A percentile compares a stretch with the other conserved stretches of the same genome.
Conservation (phyloP, 2,329 filamentous ascomycete species). For the Lachnellula occidentalis region DNA sequence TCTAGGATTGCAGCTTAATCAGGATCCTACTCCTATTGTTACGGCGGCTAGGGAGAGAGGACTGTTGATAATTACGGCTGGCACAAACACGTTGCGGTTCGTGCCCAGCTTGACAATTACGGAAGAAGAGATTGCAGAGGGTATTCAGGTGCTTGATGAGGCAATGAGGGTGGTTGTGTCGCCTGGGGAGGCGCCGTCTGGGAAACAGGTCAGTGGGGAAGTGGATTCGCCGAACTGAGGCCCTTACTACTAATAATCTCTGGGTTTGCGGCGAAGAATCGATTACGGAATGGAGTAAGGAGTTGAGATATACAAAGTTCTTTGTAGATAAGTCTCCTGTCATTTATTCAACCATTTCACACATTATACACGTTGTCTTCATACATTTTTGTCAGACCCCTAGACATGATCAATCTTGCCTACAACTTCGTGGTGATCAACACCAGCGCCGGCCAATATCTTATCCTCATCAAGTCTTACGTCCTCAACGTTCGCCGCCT, state of each 20-base stretch:
- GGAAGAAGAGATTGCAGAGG: slow-evolving; percentile 72
- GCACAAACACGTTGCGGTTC: slow-evolving; percentile 86
- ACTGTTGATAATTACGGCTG: slow-evolving; percentile 84
- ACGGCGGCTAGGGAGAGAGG: slow-evolving; percentile 84
- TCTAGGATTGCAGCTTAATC: slow-evolving; percentile 74
- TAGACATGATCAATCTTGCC: neutral
- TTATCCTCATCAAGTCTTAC: neutral
- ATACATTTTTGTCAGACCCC: neutral
- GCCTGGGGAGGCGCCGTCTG: slow-evolving; percentile 11
- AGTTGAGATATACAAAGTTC: no score
- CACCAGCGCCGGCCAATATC: neutral
- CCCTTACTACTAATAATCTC: neutral
- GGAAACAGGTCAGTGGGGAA: slow-evolving; percentile 21
- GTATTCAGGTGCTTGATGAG: slow-evolving; percentile 69
- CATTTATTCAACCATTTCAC: neutral
- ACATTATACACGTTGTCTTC: neutral
- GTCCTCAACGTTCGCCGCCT: neutral
- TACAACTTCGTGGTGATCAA: neutral
- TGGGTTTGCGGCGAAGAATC: no score
- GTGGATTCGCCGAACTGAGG: slow-evolving; percentile 25
- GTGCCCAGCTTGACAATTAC: slow-evolving; percentile 82
- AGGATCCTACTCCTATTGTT: slow-evolving; percentile 68
- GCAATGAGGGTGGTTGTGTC: slow-evolving; percentile 39
- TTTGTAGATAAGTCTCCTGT: neutral
- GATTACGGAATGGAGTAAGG: no score